phyloP scores from a whole-genome alignment of 257 asterid species.

The Solanum bulbocastanum region DNA sequence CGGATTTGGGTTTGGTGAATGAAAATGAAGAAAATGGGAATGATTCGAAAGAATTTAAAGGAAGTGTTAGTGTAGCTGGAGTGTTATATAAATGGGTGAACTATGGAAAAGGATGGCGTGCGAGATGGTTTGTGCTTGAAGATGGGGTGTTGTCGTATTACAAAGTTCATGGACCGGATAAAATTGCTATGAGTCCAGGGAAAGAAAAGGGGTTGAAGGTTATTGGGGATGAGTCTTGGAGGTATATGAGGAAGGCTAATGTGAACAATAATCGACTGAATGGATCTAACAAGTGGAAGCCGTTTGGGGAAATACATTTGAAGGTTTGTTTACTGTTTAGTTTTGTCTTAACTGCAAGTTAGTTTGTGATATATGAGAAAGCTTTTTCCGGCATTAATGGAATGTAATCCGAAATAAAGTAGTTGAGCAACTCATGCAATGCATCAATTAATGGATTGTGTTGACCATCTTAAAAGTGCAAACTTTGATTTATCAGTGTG shows the following conservation, averaged over 20 bases:
- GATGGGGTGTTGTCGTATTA: conserved; percentile 95
- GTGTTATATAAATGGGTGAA: conserved; percentile 91
- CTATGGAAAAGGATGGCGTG: conserved; percentile 97
- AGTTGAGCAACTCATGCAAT: background rate
- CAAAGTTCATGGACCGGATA: conserved; percentile 93
- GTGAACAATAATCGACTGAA: conserved; percentile 15
- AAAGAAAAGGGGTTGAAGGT: conserved; percentile 72
- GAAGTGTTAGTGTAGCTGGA: conserved; percentile 50
- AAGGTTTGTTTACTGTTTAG: conserved; percentile 38
- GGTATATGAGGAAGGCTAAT: conserved; percentile 67
- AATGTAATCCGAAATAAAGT: background rate
- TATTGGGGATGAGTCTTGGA: conserved; percentile 85
- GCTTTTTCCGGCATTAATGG: background rate
- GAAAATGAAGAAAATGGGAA: conserved; percentile 24
- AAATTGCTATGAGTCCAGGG: conserved; percentile 46
- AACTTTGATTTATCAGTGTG: background rate
- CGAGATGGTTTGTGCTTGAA: conserved; percentile 91
- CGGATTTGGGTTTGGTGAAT: conserved; percentile 4
- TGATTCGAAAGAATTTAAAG: conserved; percentile 26
- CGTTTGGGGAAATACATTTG: conserved; percentile 85
- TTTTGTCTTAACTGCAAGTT: background rate
- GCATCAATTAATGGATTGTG: background rate
- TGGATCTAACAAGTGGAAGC: conserved; percentile 61
- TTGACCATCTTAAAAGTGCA: background rate
- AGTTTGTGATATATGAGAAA: background rate